Conservation (phyloP, 257 asterid genomes). For the Avicennia marina region DNA sequence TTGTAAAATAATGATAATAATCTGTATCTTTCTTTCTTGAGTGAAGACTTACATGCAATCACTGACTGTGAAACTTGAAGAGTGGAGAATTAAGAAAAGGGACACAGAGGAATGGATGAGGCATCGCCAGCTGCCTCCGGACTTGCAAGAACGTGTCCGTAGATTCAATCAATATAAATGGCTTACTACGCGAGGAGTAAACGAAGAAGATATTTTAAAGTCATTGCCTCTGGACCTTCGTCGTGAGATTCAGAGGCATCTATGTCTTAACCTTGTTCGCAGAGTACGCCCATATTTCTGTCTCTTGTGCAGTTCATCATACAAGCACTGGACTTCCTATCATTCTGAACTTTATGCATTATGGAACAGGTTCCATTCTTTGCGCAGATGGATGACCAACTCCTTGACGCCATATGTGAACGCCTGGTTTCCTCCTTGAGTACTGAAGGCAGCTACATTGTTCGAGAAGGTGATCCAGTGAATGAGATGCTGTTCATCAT, state of each 20-base stretch:
- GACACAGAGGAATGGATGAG: conserved; percentile 99
- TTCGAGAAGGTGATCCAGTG: conserved; percentile 86
- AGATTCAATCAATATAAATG: conserved; percentile 78
- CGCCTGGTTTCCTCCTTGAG: conserved; percentile 70
- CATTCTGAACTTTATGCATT: no score
- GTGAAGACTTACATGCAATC: conserved; percentile 83
- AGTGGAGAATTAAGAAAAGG: conserved; percentile 86
- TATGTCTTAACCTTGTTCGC: conserved; percentile 94
- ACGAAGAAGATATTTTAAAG: conserved; percentile 66
- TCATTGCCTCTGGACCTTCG: conserved; percentile 89
- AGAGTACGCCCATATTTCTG: conserved; percentile 46
- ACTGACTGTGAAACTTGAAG: conserved; percentile 91
- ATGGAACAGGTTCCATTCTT: conserved; percentile 74
- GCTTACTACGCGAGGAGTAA: conserved; percentile 94
- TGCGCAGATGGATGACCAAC: conserved; percentile 88
- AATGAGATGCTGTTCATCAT: conserved; percentile 85
- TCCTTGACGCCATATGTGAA: conserved; percentile 88
- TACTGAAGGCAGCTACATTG: conserved; percentile 60
- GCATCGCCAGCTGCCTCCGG: conserved; percentile 88
- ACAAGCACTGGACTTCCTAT: no score
- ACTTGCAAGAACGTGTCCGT: conserved; percentile 87
- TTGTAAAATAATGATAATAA: neutral
- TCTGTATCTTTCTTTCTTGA: conserved; percentile 5
- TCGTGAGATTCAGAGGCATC: conserved; percentile 89
- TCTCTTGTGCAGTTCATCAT: neutral